Base-by-base conservation (phyloP, 2,329 filamentous ascomycete genomes). In the Epichloe aotearoae region DNA sequence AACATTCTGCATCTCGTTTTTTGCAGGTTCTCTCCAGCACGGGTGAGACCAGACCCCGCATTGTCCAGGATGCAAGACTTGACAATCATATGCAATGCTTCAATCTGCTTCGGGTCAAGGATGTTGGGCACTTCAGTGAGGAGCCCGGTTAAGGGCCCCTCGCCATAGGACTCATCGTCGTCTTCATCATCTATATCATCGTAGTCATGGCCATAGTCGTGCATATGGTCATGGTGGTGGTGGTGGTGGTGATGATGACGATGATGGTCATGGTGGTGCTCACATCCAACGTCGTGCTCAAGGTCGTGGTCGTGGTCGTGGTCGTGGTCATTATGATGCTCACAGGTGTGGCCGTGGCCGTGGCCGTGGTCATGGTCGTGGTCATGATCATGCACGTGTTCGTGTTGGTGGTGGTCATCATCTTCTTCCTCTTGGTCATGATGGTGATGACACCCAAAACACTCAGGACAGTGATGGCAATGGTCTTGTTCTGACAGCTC, bases 21-120 rank as follows among this genome's bases (percentile, higher is more conserved):
- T 66, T 96, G 89, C 68, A 95, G 82, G 62, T 91, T 95, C 62
- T 88, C 86, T 17, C 83, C 84, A 12, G 76, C 76, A 10, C 73
- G 67, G 43, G 83, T 85, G 7, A 80, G 69, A 0, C 82, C 80
- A 56, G 85, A 84, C 53, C 86, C 86, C 53, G 80, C 75, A n/a
- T 81, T 82, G 59, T 94, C 87, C 20, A 95, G 81, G 49, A 97
- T 94, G 55, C 90, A 94, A 14, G 88, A 90, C 72, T 96, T 95
- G 60, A 97, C 84, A 53, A 96, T 94, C 90, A 96, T 95, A 50
- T 95, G 91, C 49, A 97, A 71, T 5, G 93, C 90, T 66, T 97
- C 91, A 50, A 96, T 96, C 67, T 97, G 91, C 51, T 89, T 90
- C 0, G 91, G 91, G 42, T 94, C 90, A 33, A 97, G 74, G 38